Conservation (phyloP, 2,329 filamentous ascomycete species). For the Myriosclerotinia scirpicola region DNA sequence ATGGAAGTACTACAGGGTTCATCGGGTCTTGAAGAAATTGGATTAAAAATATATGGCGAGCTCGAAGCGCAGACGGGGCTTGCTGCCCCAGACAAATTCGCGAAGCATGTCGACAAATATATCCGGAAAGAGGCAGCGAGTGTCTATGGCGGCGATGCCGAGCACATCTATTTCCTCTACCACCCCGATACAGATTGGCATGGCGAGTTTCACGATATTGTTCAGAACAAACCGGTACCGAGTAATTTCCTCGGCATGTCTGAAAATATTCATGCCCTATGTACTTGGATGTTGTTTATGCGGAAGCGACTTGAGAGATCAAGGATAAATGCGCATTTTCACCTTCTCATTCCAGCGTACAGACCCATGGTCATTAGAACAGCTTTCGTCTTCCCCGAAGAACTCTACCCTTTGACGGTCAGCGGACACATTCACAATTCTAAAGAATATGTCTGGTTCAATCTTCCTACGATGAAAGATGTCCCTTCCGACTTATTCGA, state of each 20-base stretch:
- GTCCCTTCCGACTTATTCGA: conserved; percentile 20
- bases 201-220: conserved; percentile 44
- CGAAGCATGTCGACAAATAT: conserved; percentile 27
- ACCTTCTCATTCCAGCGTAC: conserved; percentile 46
- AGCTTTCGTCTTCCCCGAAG: conserved; percentile 42
- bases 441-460: conserved; percentile 44
- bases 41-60: conserved; percentile 22
- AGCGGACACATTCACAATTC: conserved; percentile 45
- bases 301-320: conserved; percentile 32
- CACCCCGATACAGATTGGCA: conserved; percentile 48
- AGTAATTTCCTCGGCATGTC: conserved; percentile 45
- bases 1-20: conserved; percentile 24
- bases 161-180: conserved; percentile 46
- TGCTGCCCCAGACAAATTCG: conserved; percentile 26
- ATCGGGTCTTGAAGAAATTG: conserved; percentile 19
- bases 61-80: conserved; percentile 27
- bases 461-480: conserved; percentile 37
- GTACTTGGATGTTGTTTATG: conserved; percentile 43
- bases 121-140: conserved; percentile 25
- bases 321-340: conserved; percentile 38
- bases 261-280: conserved; percentile 45
- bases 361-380: conserved; percentile 44
- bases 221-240: conserved; percentile 41
- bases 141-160: conserved; percentile 26
- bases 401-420: conserved; percentile 44